These are phyloP conservation scores for Mortierella sp. DNA, from an alignment of 371 early-diverging fungal genomes.

Conservation along the genomic window DNA sequence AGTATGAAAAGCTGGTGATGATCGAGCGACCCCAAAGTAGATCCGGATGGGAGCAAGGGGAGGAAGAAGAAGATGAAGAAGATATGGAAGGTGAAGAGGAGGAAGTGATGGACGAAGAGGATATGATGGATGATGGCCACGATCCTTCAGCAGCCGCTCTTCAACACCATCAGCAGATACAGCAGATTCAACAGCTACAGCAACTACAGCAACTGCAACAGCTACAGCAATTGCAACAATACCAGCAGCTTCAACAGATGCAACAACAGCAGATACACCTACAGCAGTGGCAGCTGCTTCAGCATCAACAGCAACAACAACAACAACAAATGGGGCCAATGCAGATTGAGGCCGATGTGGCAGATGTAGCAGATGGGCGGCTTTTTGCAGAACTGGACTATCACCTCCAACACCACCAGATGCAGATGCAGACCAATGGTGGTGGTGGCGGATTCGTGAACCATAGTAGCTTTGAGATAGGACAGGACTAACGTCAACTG, in stretches of 20 bases:
- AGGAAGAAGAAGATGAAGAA: constrained; percentile 44
- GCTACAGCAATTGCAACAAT: constrained; percentile 16
- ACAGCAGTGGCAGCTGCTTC: constrained; percentile 20
- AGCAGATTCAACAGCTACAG: constrained; percentile 9
- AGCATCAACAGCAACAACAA: constrained; percentile 28
- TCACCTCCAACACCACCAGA: background rate
- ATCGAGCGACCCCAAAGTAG: constrained; percentile 49
- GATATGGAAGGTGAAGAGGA: constrained; percentile 34
- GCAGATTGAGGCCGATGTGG: constrained; percentile 28
- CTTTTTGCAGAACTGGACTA: constrained; percentile 22
- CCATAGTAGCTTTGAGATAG: constrained; percentile 7
- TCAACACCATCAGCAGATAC: constrained; percentile 6
- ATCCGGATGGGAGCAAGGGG: constrained; percentile 42
- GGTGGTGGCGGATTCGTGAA: background rate
- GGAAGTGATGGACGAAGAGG: constrained; percentile 35
- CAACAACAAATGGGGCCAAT: constrained; percentile 10
- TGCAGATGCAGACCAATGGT: background rate
- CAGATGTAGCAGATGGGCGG: too few species aligned
- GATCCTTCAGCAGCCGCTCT: background rate
- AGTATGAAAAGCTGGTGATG: constrained; percentile 48
- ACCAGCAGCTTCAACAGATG: background rate
- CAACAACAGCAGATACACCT: constrained; percentile 11
- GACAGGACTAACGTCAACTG: constrained; percentile 19
- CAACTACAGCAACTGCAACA: constrained; percentile 12
- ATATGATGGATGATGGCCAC: constrained; percentile 31